Conservation (phyloP, 2,329 filamentous ascomycete genomes). For the Cytospora piceicola region DNA sequence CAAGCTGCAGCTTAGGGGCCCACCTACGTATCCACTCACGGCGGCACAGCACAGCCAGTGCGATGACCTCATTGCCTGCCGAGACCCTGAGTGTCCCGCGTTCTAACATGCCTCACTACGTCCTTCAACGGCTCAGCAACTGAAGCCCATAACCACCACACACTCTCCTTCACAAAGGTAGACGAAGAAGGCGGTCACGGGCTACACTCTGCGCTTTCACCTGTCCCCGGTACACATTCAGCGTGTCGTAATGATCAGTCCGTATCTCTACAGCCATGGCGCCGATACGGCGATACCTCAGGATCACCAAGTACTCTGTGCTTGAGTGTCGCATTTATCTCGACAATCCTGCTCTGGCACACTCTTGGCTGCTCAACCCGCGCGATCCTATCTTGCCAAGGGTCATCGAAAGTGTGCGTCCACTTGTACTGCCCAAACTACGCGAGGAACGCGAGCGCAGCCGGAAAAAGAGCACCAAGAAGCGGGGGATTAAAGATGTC, state of each 20-base stretch:
- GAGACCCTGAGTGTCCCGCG: neutral
- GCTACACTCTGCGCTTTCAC: neutral
- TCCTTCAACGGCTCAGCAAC: neutral
- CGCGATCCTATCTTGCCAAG: slow-evolving; percentile 76
- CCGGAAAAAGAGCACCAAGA: slow-evolving; percentile 69
- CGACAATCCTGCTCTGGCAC: slow-evolving; percentile 81
- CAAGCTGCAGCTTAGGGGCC: neutral
- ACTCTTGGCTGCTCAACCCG: slow-evolving; percentile 82
- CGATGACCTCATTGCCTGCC: slow-evolving; percentile 4
- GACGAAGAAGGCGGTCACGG: no score
- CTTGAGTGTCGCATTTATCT: slow-evolving; percentile 97
- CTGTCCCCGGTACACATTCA: neutral
- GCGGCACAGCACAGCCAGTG: no score
- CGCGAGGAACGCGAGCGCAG: slow-evolving; percentile 78
- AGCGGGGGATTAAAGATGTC: slow-evolving; percentile 85
- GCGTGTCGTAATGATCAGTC: neutral
- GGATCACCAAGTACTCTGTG: slow-evolving; percentile 90
- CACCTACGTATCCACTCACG: no score
- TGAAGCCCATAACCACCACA: no score
- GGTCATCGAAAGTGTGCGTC: slow-evolving; percentile 83
- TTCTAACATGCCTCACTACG: neutral
- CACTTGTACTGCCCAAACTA: slow-evolving; percentile 86
- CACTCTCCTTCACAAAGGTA: no score
- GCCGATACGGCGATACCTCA: slow-evolving; percentile 83
- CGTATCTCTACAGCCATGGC: slow-evolving; percentile 62